A percentile compares a stretch with the other conserved stretches of the same genome.
These are phyloP conservation scores for Podila epigama DNA, from an alignment of 192 early-diverging fungal genomes.

Conservation along the genomic window DNA sequence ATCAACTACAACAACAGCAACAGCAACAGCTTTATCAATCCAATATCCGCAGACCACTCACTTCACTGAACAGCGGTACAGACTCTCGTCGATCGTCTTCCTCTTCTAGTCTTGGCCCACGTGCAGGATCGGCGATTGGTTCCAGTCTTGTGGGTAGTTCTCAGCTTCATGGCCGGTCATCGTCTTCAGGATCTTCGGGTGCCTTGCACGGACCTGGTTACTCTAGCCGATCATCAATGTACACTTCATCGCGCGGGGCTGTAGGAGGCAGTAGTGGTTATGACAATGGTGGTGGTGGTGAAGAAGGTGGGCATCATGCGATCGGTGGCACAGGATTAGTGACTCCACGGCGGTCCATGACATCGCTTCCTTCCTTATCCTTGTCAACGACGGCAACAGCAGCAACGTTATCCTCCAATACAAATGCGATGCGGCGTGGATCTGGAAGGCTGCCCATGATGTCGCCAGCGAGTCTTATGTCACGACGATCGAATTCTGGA, in stretches of 20 bases:
- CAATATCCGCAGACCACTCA: neutral
- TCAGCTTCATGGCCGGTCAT: neutral
- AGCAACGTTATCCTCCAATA: neutral
- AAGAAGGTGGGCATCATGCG: too few relatives aligned
- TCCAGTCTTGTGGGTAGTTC: neutral
- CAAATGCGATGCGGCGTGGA: neutral
- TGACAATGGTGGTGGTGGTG: too few relatives aligned
- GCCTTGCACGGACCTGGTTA: neutral
- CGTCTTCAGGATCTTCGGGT: neutral
- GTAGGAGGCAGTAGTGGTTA: too few relatives aligned
- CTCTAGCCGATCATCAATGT: neutral
- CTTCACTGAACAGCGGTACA: neutral
- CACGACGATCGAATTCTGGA: neutral
- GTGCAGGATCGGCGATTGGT: neutral
- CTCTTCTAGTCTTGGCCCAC: neutral
- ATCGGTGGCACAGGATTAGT: neutral
- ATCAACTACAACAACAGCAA: neutral
- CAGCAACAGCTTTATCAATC: neutral
- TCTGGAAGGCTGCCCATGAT: neutral
- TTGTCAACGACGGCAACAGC: neutral
- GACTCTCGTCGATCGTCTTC: conserved; percentile 2
- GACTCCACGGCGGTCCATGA: neutral
- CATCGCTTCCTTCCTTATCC: neutral
- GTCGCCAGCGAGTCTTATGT: neutral
- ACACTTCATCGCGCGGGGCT: neutral